Evolutionary conservation across 129 eudicot genomes (phyloP).

Genomic region (Daucus carota): DNA sequence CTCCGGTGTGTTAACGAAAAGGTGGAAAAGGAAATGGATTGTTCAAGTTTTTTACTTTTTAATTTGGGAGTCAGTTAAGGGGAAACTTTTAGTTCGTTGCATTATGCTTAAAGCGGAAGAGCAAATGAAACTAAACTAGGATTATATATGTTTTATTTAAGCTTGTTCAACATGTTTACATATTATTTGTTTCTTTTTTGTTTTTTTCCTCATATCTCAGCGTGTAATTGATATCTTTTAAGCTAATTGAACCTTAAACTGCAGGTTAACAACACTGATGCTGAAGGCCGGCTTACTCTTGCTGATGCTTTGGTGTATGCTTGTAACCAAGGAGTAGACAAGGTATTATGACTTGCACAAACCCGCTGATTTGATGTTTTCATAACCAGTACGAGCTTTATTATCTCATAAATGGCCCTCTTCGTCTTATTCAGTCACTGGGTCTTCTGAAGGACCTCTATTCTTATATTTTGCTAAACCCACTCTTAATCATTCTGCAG

Average conservation of each 20-base stretch:
- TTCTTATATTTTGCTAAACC: neutral
- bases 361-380: neutral
- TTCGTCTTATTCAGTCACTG: neutral
- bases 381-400: neutral
- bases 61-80: neutral
- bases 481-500: conserved; percentile 32
- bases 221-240: neutral
- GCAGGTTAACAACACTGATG: conserved; percentile 97
- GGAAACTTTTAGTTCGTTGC: neutral
- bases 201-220: neutral
- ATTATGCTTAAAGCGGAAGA: neutral
- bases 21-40: neutral
- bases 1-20: neutral
- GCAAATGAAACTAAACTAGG: neutral
- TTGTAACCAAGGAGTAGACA: conserved; percentile 94
- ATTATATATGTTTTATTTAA: neutral
- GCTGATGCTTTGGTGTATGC: conserved; percentile 99
- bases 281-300: conserved; percentile 98
- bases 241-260: neutral
- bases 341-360: conserved; percentile 35
- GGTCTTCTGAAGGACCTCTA: neutral
- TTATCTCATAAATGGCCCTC: neutral
- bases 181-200: neutral
- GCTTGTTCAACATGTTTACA: neutral
- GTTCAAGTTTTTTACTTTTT: neutral